phyloP scores from a whole-genome alignment of 129 eudicot species.

The Glebionis coronaria region DNA sequence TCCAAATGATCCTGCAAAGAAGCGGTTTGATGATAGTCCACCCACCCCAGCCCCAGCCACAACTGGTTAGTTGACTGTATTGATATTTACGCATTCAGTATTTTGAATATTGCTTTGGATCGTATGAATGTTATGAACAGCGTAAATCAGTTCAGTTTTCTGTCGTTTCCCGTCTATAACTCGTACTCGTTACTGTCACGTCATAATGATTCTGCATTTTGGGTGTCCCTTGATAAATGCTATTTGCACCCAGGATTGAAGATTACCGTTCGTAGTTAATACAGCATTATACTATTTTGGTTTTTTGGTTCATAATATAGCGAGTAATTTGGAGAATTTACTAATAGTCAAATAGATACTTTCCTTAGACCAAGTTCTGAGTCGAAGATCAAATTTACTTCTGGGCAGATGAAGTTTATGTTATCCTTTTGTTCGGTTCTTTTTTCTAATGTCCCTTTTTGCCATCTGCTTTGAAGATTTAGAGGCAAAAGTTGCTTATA shows the following conservation, averaged over 20 bases:
- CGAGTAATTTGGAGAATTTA: background rate
- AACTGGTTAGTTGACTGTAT: slow-evolving; percentile 51
- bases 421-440: background rate
- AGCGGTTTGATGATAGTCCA: slow-evolving; percentile 62
- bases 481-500: background rate
- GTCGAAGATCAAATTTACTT: no score
- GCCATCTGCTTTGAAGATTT: background rate
- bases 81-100: slow-evolving; percentile 1
- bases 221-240: background rate
- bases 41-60: background rate
- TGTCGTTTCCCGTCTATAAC: no score
- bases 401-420: background rate
- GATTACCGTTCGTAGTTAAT: background rate
- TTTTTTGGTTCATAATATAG: slow-evolving; percentile 2
- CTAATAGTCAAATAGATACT: no score
- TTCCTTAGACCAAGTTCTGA: no score
- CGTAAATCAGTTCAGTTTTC: background rate
- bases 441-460: background rate
- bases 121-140: background rate
- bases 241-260: background rate
- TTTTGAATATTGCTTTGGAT: slow-evolving; percentile 13
- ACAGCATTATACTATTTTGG: background rate
- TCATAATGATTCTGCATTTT: background rate
- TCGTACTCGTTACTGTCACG: no score
- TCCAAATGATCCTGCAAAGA: slow-evolving; percentile 63